phyloP scores from a whole-genome alignment of 257 asterid species.

The Phtheirospermum japonicum region DNA sequence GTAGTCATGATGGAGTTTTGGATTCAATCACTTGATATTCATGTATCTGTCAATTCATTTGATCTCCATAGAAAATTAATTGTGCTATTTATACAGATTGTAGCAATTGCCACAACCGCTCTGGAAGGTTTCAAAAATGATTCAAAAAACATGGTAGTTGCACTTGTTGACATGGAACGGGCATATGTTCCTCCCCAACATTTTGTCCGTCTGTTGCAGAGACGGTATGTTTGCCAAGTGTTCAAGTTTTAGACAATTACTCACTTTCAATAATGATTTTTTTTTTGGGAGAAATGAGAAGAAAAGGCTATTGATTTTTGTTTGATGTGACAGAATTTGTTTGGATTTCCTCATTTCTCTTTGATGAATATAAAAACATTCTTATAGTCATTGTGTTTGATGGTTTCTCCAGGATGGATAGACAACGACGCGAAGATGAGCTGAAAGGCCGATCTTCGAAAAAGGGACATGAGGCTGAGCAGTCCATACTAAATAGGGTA shows the following conservation, averaged over 20 bases:
- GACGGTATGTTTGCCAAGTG: constrained; percentile 56
- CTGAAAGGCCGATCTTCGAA: constrained; percentile 78
- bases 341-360: background rate
- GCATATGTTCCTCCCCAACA: constrained; percentile 99
- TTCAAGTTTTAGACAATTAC: constrained; percentile 14
- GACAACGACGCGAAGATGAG: constrained; percentile 97
- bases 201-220: constrained; percentile 89
- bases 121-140: constrained; percentile 86
- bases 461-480: constrained; percentile 78
- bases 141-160: constrained; percentile 93
- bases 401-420: constrained; percentile 71
- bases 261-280: background rate
- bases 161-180: constrained; percentile 98
- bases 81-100: constrained; percentile 47
- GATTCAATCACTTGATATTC: constrained; percentile 1
- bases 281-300: background rate
- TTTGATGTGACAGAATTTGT: background rate
- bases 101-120: constrained; percentile 84
- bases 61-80: constrained; percentile 25
- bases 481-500: constrained; percentile 78
- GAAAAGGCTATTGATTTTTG: background rate
- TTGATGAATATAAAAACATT: background rate
- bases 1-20: constrained; percentile 34
- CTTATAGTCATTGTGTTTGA: constrained; percentile 9
- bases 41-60: background rate